Base-by-base conservation (phyloP, 1,284 basidiomycete species). In the Fistulinella cinereoalba region DNA sequence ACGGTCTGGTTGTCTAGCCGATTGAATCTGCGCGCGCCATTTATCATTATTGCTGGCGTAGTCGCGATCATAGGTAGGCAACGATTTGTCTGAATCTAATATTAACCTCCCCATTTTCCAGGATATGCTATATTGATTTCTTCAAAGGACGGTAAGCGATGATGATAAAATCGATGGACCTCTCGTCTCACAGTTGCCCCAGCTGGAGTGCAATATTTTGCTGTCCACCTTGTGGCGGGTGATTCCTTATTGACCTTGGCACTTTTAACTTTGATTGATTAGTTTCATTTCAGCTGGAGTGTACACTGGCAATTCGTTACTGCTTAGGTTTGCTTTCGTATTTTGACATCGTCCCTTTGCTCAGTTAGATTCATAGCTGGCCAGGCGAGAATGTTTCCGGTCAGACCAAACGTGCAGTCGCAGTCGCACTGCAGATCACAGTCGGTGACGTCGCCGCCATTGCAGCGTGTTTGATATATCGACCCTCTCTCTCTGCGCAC, bases 101-200 rank as follows among this genome's bases (percentile, higher is more conserved):
- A 8, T 18, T 2, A 11, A 50, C 45, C 5, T n/a, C 24, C 33
- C 22, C 9, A 18, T 25, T 18, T 29, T 40, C 18, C 42, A 79
- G 77, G 83, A 2, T 85, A 88, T 54, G 77, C 85, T 47, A 69
- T 86, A 34, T 67, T 87, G 29, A 66, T 85, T 27, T 62, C 77
- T n/a, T n/a, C n/a, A n/a, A n/a, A n/a, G n/a, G n/a, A n/a, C n/a
- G n/a, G n/a, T n/a, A n/a, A n/a, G n/a, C n/a, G n/a, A n/a, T n/a
- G n/a, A n/a, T n/a, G n/a, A n/a, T n/a, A n/a, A n/a, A n/a, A n/a
- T 32, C 11, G 42, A 37, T 29, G 1, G 7, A 32, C 15, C 23
- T 27, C 22, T 54, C 24, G 6, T 50, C 33, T 53, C 38, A 47
- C 50, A 9, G 48, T 7, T 11, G 22, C 32, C 28, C n/a, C 52